A percentile compares a stretch with the other conserved stretches of the same genome.
Evolutionary conservation across 352 stramenopile genomes (phyloP).

Genomic region (Phytophthora pinifolia): DNA sequence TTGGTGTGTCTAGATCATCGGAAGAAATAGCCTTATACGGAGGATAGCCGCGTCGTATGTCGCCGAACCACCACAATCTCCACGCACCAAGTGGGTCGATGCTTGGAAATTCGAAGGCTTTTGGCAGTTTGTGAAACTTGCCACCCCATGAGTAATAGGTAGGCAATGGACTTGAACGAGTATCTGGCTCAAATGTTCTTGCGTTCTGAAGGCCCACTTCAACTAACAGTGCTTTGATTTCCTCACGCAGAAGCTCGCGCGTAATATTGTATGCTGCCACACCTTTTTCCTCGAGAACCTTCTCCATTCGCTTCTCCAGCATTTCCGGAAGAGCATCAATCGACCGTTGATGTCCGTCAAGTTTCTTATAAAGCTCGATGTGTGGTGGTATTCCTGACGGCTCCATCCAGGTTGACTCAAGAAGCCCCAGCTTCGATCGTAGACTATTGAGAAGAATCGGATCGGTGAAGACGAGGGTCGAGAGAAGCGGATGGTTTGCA

Average conservation of each 20-base stretch:
- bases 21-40: neutral
- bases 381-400: slow-evolving; percentile 5
- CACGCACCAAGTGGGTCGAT: slow-evolving; percentile 8
- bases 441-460: neutral
- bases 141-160: slow-evolving; percentile 3
- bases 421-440: neutral
- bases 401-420: slow-evolving; percentile 6
- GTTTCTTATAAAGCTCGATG: slow-evolving; percentile 4
- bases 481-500: neutral
- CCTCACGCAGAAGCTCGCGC: neutral
- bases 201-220: neutral
- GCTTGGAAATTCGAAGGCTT: slow-evolving; percentile 9
- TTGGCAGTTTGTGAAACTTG: slow-evolving; percentile 5
- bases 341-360: neutral
- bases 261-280: slow-evolving; percentile 2
- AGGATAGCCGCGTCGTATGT: slow-evolving; percentile 2
- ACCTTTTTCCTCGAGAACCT: slow-evolving; percentile 1
- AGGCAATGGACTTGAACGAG: neutral
- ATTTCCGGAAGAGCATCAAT: slow-evolving; percentile 5
- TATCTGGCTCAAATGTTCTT: neutral
- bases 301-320: slow-evolving; percentile 4
- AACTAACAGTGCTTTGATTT: slow-evolving; percentile 1
- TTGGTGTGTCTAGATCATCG: too few relatives aligned
- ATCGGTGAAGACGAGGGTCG: neutral
- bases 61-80: slow-evolving; percentile 9